Base-by-base conservation (phyloP, 208 protist genomes). In the Wallacemonas sp. region DNA sequence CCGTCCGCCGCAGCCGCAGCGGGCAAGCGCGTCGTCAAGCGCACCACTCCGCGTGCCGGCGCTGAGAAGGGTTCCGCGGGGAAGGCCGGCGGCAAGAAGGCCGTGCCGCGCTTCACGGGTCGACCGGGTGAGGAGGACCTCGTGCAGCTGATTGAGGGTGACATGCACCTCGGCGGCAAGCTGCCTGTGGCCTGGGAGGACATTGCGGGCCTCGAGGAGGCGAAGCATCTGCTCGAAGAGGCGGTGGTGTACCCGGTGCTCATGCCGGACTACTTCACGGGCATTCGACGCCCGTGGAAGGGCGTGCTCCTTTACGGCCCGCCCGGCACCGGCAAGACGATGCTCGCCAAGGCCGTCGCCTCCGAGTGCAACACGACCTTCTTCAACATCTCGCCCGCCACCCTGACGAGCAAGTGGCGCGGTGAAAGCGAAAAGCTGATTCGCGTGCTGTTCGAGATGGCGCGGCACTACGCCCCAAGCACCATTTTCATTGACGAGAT, bases 401-500 rank as follows among this genome's bases (percentile, higher is more conserved):
- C 87, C 25, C 79, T 98, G 18, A 97, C 89, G 26, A 93, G 82
- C 65, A 98, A 98, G 82, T 98, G 89, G 90, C 81, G 87, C 32
- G 96, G 96, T 41, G 96, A 98, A 67, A 89, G 91, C 36, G 93
- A 97, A 65, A 97, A 98, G 76, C 78, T 98, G n/a, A 95, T 98
- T 44, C 86, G 91, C 12, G 81, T 94, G 29, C 74, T 98, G 23
- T 98, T 98, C 72, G 91, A 95, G 64, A 89, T 98, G 80, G 96
- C 96, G 18, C 83, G 89, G 0, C 70, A 95, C 64, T 91, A 95
- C 70, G 84, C 93, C 12, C 94, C 94, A 0, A 86, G 86, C 57
- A 96, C 97, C 12, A 93, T 98, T 48, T 98, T 98, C 86, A 97
- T 98, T 38, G 96, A 98, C 74, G 96, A 98, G 72, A 97, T 98